A percentile compares a stretch with the other conserved stretches of the same genome.
phyloP scores from a whole-genome alignment of 192 early-diverging fungal species.

The Kickxella alabastrina region DNA sequence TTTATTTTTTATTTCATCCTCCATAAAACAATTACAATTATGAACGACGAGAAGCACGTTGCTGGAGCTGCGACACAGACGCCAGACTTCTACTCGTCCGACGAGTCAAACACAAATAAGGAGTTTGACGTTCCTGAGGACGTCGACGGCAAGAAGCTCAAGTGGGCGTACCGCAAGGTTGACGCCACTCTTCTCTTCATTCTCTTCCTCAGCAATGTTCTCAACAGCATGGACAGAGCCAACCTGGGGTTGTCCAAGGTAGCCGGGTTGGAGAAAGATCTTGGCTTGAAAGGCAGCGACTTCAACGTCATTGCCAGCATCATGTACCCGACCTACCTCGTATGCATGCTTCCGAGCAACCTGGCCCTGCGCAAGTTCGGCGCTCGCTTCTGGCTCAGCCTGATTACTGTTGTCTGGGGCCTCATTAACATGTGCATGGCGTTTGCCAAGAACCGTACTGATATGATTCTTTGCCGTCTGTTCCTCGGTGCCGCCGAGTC shows the following conservation, averaged over 20 bases:
- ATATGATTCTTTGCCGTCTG: constrained; percentile 35
- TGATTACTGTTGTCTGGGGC: constrained; percentile 47
- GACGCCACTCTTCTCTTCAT: constrained; percentile 36
- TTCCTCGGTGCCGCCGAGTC: constrained; percentile 46
- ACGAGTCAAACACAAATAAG: not conserved
- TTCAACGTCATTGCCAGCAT: constrained; percentile 42
- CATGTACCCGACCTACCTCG: constrained; percentile 44
- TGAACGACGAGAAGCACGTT: constrained; percentile 3
- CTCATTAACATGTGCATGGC: constrained; percentile 51
- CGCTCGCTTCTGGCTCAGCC: constrained; percentile 40
- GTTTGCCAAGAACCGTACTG: constrained; percentile 41
- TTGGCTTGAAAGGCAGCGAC: constrained; percentile 28
- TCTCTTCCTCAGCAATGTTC: constrained; percentile 38
- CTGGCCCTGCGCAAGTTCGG: constrained; percentile 42
- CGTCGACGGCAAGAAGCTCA: constrained; percentile 18
- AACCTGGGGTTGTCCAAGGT: constrained; percentile 44
- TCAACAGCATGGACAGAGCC: constrained; percentile 45
- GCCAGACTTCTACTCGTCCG: constrained; percentile 3
- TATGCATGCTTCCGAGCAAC: constrained; percentile 46
- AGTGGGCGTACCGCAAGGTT: constrained; percentile 41
- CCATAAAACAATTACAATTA: too few species aligned
- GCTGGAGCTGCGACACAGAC: not conserved
- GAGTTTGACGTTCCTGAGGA: not conserved
- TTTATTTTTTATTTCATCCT: not conserved
- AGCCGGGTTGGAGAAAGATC: constrained; percentile 26